Conservation (phyloP, 2,329 filamentous ascomycete species). For the Venturia asperata region DNA sequence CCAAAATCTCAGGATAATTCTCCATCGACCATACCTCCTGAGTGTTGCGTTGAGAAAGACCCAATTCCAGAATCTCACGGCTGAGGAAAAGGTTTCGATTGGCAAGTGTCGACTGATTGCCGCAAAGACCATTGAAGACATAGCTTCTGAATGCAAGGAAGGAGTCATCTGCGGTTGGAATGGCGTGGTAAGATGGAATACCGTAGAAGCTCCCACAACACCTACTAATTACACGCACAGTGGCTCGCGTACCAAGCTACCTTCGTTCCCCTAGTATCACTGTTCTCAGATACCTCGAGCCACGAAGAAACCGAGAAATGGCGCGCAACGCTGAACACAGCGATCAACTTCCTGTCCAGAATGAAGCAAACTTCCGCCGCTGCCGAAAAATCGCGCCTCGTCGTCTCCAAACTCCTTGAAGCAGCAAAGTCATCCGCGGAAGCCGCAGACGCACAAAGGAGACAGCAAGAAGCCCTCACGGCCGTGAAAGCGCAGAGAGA, state of each 20-base stretch:
- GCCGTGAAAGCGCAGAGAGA: conserved; percentile 16
- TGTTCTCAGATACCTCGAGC: conserved; percentile 58
- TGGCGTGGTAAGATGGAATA: conserved; percentile 44
- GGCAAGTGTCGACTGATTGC: conserved; percentile 63
- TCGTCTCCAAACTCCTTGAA: conserved; percentile 37
- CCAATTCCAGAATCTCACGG: conserved; percentile 45
- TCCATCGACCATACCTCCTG: conserved; percentile 66
- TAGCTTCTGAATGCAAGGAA: conserved; percentile 60
- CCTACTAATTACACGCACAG: background rate
- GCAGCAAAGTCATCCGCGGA: conserved; percentile 29
- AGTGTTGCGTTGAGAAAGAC: conserved; percentile 50
- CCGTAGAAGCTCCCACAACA: background rate
- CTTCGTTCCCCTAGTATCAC: conserved; percentile 68
- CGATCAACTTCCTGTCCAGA: conserved; percentile 37
- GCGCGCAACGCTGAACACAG: conserved; percentile 36
- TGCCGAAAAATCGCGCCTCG: conserved; percentile 38
- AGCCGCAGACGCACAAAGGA: conserved; percentile 14
- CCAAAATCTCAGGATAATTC: conserved; percentile 67
- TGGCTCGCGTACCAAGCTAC: conserved; percentile 77
- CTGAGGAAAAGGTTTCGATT: conserved; percentile 61
- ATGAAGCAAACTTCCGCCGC: conserved; percentile 40
- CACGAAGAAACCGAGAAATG: conserved; percentile 37
- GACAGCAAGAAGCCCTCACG: conserved; percentile 18
- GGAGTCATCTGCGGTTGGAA: conserved; percentile 77
- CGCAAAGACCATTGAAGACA: conserved; percentile 64